Base-by-base conservation (phyloP, 805 yeast genomes). In the Millerago galiae region DNA sequence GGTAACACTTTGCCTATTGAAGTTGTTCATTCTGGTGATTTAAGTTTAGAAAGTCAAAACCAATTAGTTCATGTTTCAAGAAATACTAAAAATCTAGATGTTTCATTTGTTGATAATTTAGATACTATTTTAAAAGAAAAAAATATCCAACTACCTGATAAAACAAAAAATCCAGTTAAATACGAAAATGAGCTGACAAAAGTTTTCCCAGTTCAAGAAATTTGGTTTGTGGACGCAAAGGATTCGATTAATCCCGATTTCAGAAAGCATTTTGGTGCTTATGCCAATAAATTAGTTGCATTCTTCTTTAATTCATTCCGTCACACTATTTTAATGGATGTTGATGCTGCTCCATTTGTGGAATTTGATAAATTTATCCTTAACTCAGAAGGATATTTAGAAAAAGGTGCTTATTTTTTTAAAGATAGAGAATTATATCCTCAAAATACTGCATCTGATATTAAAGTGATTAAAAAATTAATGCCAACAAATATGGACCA, bases 281-380 rank as follows among this genome's bases (percentile, higher is more conserved):
- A 65, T 52, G 70, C 66, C 15, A 72, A 67, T 51, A 75, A 75
- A 50, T 62, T 75, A 39, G 49, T 74, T 25, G 77, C 79, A 1
- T 61, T 65, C 9, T 51, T 74, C 38, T 74, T 74, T 59, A 67
- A 62, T 46, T 62, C 76, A 12, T 77, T 77, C 48, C 65, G 68
- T 38, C 74, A 75, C 48, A 61, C 69, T 24, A 56, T 77, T 11
- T 60, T 77, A 25, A 42, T 77, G 26, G 82, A 77, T 55, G 70
- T 77, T 2, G 82, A 77, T 53, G 61, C 74, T 0, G 72, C 74
- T 3, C 60, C 72, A 1, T 55, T 72, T 30, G 56, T 66, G 1
- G 71, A 74, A 40, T 46, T 63, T 1, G 65, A 67, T 2, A 54
- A 60, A 3, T 56, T 53, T 13, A 58, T 66, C 24, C 62, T 70